Base-by-base conservation (phyloP, 169 alveolate species). In the Plasmodium fragile region DNA sequence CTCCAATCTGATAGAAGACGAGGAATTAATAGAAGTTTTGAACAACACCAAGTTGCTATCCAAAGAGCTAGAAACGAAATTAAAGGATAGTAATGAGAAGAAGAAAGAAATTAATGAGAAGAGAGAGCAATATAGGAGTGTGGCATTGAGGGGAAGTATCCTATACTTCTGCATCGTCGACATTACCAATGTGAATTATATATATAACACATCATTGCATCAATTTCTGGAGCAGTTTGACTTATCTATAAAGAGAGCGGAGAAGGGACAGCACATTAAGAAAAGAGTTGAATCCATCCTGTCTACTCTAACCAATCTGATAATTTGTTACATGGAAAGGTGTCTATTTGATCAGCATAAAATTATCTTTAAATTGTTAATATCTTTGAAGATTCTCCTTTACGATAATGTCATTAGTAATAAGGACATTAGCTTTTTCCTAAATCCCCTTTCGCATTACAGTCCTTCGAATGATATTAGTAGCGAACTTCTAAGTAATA, bases 321-420 rank as follows among this genome's bases (percentile, higher is more conserved):
- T 98, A 22, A 98, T 98, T 97, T 95, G 99, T 87, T 99, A 98
- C 95, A 98, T 98, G 95, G 98, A 98, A 92, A 97, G 99, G 95
- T 99, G 99, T 36, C 98, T 99, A 71, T 98, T 98, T 94, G 99
- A 99, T 96, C 98, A 98, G 73, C 99, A 99, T 94, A 99, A 99
- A 97, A 97, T 97, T 82, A 98, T 99, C 53, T 99, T 98, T 96
- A 97, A 98, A 90, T 95, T 98, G 81, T 97, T 98, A 98, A 97
- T 98, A 93, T 96, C 99, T 78, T 94, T 98, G 95, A 99, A 98
- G 95, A 97, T 99, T 75, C 92, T 98, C 90, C 96, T 97, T 65
- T 97, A 98, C 93, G 99, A 98, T 49, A 98, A 97, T 41, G 97
- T 96, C 85, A 94, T 98, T 77, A 96, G 97, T 41, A 94, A 96